Evolutionary conservation across 305 asterid species (phyloP).

Genomic region (Solanum hybrid): DNA sequence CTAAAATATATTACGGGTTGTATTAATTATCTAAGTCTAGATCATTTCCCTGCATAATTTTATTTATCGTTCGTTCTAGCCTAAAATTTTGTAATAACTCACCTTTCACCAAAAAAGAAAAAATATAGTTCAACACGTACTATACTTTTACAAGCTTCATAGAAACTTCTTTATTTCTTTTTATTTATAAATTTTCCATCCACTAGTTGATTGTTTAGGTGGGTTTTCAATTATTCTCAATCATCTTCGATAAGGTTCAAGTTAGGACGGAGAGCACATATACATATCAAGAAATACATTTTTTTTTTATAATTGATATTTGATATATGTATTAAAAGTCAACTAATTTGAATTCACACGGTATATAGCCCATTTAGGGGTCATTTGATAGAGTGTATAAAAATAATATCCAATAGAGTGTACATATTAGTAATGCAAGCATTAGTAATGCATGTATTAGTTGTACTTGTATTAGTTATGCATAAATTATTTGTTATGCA

Average conservation of each 20-base stretch:
- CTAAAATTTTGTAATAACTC: background rate
- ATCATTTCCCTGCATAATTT: background rate
- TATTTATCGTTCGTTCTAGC: background rate
- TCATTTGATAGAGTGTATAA: too few relatives aligned
- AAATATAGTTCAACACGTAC: background rate
- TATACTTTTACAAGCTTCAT: background rate
- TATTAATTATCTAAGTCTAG: background rate
- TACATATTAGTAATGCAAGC: too few relatives aligned
- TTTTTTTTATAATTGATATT: too few relatives aligned
- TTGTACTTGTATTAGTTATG: too few relatives aligned
- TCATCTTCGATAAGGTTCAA: slow-evolving; percentile 23
- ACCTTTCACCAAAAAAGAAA: background rate
- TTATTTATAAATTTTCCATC: background rate
- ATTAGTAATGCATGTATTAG: too few relatives aligned
- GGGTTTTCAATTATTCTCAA: slow-evolving; percentile 21
- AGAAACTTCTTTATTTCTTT: background rate
- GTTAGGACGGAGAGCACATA: slow-evolving; percentile 18
- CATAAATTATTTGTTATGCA: too few relatives aligned
- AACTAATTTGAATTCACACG: background rate
- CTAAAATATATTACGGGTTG: background rate
- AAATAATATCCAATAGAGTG: too few relatives aligned
- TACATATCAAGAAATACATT: background rate
- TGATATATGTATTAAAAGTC: background rate
- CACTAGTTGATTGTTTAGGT: slow-evolving; percentile 7
- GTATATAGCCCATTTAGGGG: background rate